Percentiles rank a stretch among this genome's conserved stretches.
Conservation (phyloP, 768 basidiomycete genomes). For the Podaxis sp. region DNA sequence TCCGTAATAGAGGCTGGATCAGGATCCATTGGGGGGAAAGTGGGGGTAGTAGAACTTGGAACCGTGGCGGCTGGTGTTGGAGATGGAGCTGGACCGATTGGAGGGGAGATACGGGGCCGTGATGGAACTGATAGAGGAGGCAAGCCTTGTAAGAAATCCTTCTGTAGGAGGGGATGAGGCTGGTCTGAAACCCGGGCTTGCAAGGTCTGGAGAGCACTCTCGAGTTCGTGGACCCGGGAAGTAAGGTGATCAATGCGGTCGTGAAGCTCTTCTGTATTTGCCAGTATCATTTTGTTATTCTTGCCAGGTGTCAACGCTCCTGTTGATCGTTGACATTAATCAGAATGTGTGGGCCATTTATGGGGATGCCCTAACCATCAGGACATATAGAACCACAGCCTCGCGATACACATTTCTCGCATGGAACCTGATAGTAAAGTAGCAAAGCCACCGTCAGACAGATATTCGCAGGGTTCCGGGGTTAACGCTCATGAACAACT, state of each 20-base stretch:
- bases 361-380: constrained; percentile 41
- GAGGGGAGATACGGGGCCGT: constrained; percentile 19
- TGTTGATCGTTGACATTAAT: constrained; percentile 18
- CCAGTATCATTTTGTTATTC: constrained; percentile 58
- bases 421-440: constrained; percentile 51
- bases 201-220: constrained; percentile 48
- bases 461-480: constrained; percentile 13
- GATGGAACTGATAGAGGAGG: constrained; percentile 14
- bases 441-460: constrained; percentile 9
- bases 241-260: constrained; percentile 53
- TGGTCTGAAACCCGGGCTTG: constrained; percentile 45
- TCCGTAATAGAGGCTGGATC: constrained; percentile 39
- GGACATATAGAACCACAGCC: constrained; percentile 77
- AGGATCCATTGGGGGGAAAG: constrained; percentile 21
- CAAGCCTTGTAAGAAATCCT: constrained; percentile 23
- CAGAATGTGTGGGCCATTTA: constrained; percentile 2
- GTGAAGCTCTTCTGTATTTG: constrained; percentile 70
- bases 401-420: constrained; percentile 71
- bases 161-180: constrained; percentile 44
- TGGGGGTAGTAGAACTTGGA: constrained; percentile 1
- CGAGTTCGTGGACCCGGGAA: constrained; percentile 55
- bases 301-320: constrained; percentile 55
- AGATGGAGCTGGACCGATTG: constrained; percentile 21
- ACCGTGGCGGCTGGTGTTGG: constrained; percentile 12
- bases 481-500: constrained; percentile 15